Conservation (phyloP, 2,329 filamentous ascomycete species). For the Paraphoma chrysanthemicola region DNA sequence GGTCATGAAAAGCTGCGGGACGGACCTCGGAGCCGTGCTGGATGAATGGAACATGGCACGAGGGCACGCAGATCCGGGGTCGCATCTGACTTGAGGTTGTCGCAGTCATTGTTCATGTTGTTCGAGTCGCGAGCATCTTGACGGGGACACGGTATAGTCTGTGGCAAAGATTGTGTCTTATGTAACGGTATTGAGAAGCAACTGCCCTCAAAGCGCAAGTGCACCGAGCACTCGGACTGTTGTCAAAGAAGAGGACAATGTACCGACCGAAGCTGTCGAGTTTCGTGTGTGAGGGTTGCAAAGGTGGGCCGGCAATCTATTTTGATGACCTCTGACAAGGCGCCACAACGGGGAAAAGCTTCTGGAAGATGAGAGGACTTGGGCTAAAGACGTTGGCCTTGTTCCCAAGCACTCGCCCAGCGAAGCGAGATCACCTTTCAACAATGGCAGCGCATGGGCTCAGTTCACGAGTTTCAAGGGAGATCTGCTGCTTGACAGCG, state of each 20-base stretch:
- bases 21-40: not conserved
- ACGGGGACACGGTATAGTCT: not conserved
- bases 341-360: slow-evolving; percentile 34
- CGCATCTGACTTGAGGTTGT: not conserved
- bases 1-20: not conserved
- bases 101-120: not conserved
- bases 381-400: slow-evolving; percentile 18
- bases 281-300: slow-evolving; percentile 18
- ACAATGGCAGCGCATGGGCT: slow-evolving; percentile 12
- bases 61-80: not conserved
- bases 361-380: slow-evolving; percentile 39
- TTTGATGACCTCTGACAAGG: slow-evolving; percentile 33
- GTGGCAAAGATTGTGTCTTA: not conserved
- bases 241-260: slow-evolving; percentile 9
- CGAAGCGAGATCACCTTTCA: slow-evolving; percentile 15
- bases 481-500: slow-evolving; percentile 15
- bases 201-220: not conserved
- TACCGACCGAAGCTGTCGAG: slow-evolving; percentile 8
- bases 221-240: not conserved
- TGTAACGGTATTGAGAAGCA: not conserved
- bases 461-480: not conserved
- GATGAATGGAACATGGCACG: slow-evolving; percentile 1
- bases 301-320: slow-evolving; percentile 40
- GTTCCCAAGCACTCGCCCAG: slow-evolving; percentile 19
- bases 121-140: not conserved